Conservation (phyloP, 2,329 filamentous ascomycete species). For the Colletotrichum australisinense region DNA sequence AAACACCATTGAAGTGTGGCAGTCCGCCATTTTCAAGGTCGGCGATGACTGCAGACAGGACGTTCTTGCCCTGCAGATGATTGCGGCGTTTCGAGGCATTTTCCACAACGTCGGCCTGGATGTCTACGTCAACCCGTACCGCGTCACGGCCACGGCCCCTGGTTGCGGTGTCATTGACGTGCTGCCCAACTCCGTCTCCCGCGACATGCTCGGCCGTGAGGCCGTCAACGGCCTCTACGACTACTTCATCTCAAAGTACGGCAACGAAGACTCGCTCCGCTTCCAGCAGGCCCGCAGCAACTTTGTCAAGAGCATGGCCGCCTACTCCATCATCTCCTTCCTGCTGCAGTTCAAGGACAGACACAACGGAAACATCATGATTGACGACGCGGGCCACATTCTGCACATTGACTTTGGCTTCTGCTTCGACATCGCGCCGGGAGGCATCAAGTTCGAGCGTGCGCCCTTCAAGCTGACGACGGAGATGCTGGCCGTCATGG, state of each 20-base stretch:
- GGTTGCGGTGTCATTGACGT: conserved; percentile 99
- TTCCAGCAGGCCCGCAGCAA: conserved; percentile 97
- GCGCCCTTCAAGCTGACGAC: conserved; percentile 97
- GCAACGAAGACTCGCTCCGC: conserved; percentile 91
- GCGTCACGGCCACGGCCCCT: conserved; percentile 95
- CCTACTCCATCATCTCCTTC: conserved; percentile 97
- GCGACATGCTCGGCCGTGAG: conserved; percentile 98
- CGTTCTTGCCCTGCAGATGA: conserved; percentile 96
- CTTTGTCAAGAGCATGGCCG: conserved; percentile 99
- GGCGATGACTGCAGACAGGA: conserved; percentile 99
- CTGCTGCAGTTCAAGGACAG: conserved; percentile 98
- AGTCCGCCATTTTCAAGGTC: conserved; percentile 99
- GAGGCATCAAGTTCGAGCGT: conserved; percentile 96
- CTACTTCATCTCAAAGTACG: conserved; percentile 97
- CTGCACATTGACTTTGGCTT: conserved; percentile 99
- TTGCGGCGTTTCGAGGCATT: conserved; percentile 95
- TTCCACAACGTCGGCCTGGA: conserved; percentile 96
- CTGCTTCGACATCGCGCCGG: conserved; percentile 98
- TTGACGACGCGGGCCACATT: conserved; percentile 96
- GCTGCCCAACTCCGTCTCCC: conserved; percentile 95
- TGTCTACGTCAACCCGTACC: conserved; percentile 96
- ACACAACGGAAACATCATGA: conserved; percentile 99
- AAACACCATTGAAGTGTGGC: conserved; percentile 92
- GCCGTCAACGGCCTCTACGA: conserved; percentile 98
- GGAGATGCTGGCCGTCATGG: conserved; percentile 99